A percentile compares a stretch with the other conserved stretches of the same genome.
These are phyloP conservation scores for Phytophthora aleatoria DNA, from an alignment of 352 stramenopile species.

Conservation along the genomic window DNA sequence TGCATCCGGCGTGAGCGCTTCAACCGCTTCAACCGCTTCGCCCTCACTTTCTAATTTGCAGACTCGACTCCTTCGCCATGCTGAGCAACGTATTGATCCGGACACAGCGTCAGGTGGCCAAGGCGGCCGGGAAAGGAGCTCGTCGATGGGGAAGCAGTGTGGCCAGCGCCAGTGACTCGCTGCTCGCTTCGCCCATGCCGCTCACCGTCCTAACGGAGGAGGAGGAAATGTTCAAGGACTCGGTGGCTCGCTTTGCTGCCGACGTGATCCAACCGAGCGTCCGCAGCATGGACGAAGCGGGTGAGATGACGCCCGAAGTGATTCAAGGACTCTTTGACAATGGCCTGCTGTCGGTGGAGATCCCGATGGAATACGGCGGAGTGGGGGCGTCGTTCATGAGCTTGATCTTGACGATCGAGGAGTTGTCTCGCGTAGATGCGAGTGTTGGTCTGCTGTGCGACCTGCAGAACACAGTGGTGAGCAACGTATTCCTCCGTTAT, in stretches of 20 bases:
- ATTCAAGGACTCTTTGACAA: conserved; percentile 92
- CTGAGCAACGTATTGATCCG: conserved; percentile 17
- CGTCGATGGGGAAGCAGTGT: conserved; percentile 19
- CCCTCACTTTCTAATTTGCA: conserved; percentile 17
- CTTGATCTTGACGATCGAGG: conserved; percentile 94
- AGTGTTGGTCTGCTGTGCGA: conserved; percentile 95
- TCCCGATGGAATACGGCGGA: conserved; percentile 92
- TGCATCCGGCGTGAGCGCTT: background rate
- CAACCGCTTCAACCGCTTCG: background rate
- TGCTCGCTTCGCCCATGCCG: conserved; percentile 27
- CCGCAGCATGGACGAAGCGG: conserved; percentile 92
- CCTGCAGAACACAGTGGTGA: conserved; percentile 94
- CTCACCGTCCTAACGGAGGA: conserved; percentile 78
- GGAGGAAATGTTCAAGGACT: conserved; percentile 83
- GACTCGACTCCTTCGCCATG: conserved; percentile 4
- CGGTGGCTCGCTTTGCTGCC: conserved; percentile 84
- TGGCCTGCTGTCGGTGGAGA: conserved; percentile 95
- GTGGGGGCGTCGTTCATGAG: conserved; percentile 94
- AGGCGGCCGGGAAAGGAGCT: conserved; percentile 1
- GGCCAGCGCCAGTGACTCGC: conserved; percentile 6
- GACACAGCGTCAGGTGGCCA: conserved; percentile 19
- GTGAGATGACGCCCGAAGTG: conserved; percentile 87
- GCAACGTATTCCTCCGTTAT: conserved; percentile 92
- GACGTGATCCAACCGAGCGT: conserved; percentile 88
- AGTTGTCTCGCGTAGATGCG: conserved; percentile 94